Conservation (phyloP, 2,329 filamentous ascomycete species). For the Alternaria triticimaculans region DNA sequence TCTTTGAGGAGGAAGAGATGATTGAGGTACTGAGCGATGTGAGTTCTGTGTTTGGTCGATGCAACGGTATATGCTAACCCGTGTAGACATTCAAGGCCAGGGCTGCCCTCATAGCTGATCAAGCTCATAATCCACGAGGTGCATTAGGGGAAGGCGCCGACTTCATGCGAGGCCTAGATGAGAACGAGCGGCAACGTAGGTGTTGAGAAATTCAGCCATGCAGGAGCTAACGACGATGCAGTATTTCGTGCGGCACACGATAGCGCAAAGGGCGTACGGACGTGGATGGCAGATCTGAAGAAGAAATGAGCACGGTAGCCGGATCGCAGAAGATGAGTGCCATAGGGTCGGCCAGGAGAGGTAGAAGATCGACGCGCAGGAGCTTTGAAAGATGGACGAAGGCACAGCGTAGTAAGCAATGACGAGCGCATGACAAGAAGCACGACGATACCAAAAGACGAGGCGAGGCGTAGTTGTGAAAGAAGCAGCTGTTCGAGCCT, state of each 20-base stretch:
- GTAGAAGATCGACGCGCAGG: neutral
- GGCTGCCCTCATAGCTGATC: constrained; percentile 82
- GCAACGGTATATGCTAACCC: constrained; percentile 1
- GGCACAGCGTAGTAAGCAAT: neutral
- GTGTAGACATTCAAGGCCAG: constrained; percentile 77
- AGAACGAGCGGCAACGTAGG: constrained; percentile 77
- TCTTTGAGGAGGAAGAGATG: constrained; percentile 89
- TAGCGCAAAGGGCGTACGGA: constrained; percentile 54
- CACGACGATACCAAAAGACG: constrained; percentile 1
- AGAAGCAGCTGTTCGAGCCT: constrained; percentile 26
- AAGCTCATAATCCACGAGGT: constrained; percentile 83
- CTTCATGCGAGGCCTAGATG: constrained; percentile 86
- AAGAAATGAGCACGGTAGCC: constrained; percentile 40
- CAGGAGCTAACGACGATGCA: constrained; percentile 26
- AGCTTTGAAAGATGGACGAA: neutral
- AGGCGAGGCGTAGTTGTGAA: constrained; percentile 8
- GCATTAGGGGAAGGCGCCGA: constrained; percentile 72
- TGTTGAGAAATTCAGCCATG: neutral
- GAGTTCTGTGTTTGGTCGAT: constrained; percentile 6
- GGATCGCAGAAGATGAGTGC: neutral
- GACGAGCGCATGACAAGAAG: neutral
- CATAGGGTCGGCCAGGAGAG: neutral
- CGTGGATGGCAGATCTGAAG: constrained; percentile 54
- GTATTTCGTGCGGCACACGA: constrained; percentile 59
- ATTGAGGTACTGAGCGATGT: constrained; percentile 63